Conservation (phyloP, 257 asterid genomes). For the Echium plantagineum region DNA sequence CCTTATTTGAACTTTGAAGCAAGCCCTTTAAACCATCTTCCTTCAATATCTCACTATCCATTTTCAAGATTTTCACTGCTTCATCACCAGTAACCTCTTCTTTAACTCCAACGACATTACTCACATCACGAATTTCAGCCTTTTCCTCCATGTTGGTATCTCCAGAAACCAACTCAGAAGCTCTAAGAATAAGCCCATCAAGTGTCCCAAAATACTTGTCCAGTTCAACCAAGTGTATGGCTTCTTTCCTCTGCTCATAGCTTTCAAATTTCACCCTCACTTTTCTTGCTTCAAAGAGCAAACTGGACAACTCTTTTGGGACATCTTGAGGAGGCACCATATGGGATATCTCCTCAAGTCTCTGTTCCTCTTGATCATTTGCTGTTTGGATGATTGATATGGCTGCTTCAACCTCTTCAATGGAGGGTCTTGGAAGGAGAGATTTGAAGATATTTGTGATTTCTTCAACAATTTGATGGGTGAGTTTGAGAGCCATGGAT, state of each 20-base stretch:
- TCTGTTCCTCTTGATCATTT: slow-evolving; percentile 32
- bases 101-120: slow-evolving; percentile 27
- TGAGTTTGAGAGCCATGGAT: slow-evolving; percentile 36
- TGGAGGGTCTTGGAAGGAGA: slow-evolving; percentile 53
- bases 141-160: slow-evolving; percentile 12
- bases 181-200: slow-evolving; percentile 48
- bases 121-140: slow-evolving; percentile 16
- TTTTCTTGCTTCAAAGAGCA: slow-evolving; percentile 38
- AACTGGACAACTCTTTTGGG: slow-evolving; percentile 40
- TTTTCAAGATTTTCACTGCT: slow-evolving; percentile 8
- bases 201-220: slow-evolving; percentile 42
- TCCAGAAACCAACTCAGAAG: slow-evolving; percentile 51
- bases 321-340: slow-evolving; percentile 27
- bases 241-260: slow-evolving; percentile 55
- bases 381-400: slow-evolving; percentile 40
- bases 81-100: too few species aligned
- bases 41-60: slow-evolving; percentile 17
- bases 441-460: slow-evolving; percentile 50
- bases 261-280: slow-evolving; percentile 33
- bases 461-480: slow-evolving; percentile 46
- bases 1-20: slow-evolving; percentile 15
- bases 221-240: slow-evolving; percentile 42
- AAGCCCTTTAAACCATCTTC: slow-evolving; percentile 19
- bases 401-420: slow-evolving; percentile 61
- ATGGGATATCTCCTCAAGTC: slow-evolving; percentile 39